Evolutionary conservation across 2,329 filamentous ascomycete species (phyloP).

Genomic region (Colletotrichum musicola): DNA sequence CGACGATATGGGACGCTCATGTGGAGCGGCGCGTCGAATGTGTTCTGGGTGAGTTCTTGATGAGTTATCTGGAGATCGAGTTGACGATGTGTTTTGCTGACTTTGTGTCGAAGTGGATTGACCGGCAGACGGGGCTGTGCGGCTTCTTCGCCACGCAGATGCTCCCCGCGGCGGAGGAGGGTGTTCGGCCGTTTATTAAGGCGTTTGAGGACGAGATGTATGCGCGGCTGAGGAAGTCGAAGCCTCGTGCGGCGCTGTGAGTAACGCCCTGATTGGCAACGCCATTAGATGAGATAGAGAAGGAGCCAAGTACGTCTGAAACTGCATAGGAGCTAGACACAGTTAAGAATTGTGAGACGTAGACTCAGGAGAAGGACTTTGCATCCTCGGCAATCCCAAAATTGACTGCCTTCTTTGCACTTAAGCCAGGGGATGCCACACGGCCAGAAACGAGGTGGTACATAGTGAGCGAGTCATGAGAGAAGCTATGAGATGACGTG

Average conservation of each 20-base stretch:
- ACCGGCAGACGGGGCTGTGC: slow-evolving; percentile 53
- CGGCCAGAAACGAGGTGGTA: too few relatives aligned
- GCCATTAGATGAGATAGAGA: too few relatives aligned
- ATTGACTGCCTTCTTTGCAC: too few relatives aligned
- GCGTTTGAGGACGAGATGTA: slow-evolving; percentile 57
- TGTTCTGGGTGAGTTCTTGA: slow-evolving; percentile 57
- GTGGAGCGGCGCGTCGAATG: slow-evolving; percentile 61
- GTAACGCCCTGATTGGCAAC: neutral
- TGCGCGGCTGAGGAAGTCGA: slow-evolving; percentile 41
- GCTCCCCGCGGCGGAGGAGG: slow-evolving; percentile 54
- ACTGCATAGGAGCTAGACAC: too few relatives aligned
- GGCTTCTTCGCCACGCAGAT: slow-evolving; percentile 58
- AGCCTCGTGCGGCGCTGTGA: slow-evolving; percentile 5
- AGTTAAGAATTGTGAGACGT: too few relatives aligned
- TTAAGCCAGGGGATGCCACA: too few relatives aligned
- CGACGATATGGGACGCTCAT: slow-evolving; percentile 54
- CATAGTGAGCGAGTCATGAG: too few relatives aligned
- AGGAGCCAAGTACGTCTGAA: too few relatives aligned
- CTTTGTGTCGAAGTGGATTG: slow-evolving; percentile 44
- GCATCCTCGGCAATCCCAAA: too few relatives aligned
- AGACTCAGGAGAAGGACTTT: too few relatives aligned
- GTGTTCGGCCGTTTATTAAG: slow-evolving; percentile 48
- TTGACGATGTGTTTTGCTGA: slow-evolving; percentile 1
- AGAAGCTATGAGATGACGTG: too few relatives aligned
- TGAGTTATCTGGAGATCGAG: neutral